Conservation (phyloP, 345 rosid species). For the Pelargonium nanum region DNA sequence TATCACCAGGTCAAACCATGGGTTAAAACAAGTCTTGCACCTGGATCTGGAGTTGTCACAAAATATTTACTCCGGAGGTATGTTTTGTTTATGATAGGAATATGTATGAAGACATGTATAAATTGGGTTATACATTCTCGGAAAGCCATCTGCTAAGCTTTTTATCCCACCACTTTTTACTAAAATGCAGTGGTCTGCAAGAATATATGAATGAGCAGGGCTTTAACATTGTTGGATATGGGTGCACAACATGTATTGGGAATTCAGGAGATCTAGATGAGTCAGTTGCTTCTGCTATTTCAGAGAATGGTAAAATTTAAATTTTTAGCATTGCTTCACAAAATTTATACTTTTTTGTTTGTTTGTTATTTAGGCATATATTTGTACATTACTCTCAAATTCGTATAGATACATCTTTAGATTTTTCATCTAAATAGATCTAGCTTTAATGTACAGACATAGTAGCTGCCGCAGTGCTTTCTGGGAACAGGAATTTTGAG, state of each 20-base stretch:
- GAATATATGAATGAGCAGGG: conserved; percentile 81
- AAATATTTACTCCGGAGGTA: conserved; percentile 80
- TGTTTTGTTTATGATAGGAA: background rate
- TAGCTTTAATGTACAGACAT: conserved; percentile 43
- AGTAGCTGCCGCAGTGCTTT: conserved; percentile 87
- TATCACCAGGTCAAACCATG: conserved; percentile 81
- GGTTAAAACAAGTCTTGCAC: conserved; percentile 98
- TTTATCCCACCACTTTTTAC: conserved; percentile 1
- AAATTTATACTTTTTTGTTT: background rate
- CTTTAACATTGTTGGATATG: conserved; percentile 89
- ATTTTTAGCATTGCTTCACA: background rate
- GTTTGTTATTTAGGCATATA: no score
- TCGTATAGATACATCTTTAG: background rate
- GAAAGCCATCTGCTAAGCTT: background rate
- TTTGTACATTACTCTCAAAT: background rate
- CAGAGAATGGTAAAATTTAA: conserved; percentile 67
- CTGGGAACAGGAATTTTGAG: conserved; percentile 95
- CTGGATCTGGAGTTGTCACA: conserved; percentile 98
- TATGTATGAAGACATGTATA: background rate
- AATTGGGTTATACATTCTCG: background rate
- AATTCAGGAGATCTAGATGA: conserved; percentile 95
- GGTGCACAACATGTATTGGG: conserved; percentile 98
- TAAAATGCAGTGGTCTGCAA: conserved; percentile 73
- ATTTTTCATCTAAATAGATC: background rate
- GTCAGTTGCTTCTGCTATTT: conserved; percentile 82